Evolutionary conservation across 352 stramenopile genomes (phyloP).

Genomic region (Phytophthora boehmeriae): DNA sequence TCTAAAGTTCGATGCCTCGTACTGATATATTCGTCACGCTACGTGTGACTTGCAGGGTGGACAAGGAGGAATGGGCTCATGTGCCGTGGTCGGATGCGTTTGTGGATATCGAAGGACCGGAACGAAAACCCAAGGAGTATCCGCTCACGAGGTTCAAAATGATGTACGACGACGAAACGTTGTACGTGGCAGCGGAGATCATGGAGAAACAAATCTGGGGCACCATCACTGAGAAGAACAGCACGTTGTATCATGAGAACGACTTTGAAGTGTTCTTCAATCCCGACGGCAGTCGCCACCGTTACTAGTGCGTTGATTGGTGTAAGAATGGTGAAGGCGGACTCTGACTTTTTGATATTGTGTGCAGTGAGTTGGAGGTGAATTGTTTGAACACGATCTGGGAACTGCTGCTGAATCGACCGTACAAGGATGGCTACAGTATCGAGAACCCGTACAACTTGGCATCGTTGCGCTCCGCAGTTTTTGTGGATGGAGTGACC

Average conservation of each 20-base stretch:
- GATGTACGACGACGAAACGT: conserved; percentile 76
- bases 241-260: conserved; percentile 89
- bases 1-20: background rate
- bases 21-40: conserved; percentile 6
- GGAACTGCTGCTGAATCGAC: conserved; percentile 89
- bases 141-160: conserved; percentile 77
- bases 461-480: conserved; percentile 44
- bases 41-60: conserved; percentile 33
- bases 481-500: conserved; percentile 69
- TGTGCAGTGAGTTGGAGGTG: conserved; percentile 84
- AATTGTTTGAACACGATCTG: conserved; percentile 93
- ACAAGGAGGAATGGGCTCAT: conserved; percentile 73
- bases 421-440: conserved; percentile 88
- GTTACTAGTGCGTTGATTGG: conserved; percentile 79
- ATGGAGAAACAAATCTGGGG: conserved; percentile 80
- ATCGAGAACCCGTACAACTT: conserved; percentile 83
- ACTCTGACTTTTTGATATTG: conserved; percentile 4
- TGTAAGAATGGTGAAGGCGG: background rate
- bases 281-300: conserved; percentile 73
- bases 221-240: conserved; percentile 70
- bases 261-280: conserved; percentile 95
- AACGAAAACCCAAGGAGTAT: conserved; percentile 45
- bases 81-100: conserved; percentile 76
- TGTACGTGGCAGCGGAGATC: conserved; percentile 77
- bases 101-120: conserved; percentile 76